Conservation (phyloP, 768 basidiomycete genomes). For the Cystobasidium tubakii region DNA sequence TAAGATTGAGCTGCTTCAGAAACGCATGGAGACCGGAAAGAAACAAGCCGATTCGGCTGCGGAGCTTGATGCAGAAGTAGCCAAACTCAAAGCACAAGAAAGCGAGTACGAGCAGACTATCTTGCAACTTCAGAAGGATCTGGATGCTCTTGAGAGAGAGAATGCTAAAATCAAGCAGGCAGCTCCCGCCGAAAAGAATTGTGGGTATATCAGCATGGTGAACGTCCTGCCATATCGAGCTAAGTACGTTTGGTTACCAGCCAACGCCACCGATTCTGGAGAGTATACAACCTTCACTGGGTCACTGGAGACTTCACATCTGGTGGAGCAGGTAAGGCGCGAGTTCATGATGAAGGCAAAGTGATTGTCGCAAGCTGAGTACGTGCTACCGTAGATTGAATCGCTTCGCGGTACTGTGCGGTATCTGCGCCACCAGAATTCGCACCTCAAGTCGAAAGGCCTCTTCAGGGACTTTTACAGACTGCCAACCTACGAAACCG, state of each 20-base stretch:
- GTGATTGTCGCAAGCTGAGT: background rate
- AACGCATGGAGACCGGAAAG: constrained; percentile 82
- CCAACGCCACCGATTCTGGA: constrained; percentile 47
- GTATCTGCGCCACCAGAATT: constrained; percentile 88
- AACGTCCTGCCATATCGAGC: background rate
- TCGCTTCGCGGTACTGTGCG: constrained; percentile 83
- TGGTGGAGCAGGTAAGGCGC: constrained; percentile 70
- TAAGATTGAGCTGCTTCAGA: constrained; percentile 92
- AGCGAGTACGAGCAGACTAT: constrained; percentile 85
- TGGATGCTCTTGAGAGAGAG: constrained; percentile 80
- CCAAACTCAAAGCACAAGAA: constrained; percentile 79
- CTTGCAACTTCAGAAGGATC: constrained; percentile 81
- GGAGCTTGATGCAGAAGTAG: constrained; percentile 72
- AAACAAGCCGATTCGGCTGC: constrained; percentile 70
- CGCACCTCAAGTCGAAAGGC: constrained; percentile 87
- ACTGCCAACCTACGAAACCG: constrained; percentile 57
- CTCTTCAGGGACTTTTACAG: constrained; percentile 73
- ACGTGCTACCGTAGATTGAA: constrained; percentile 60
- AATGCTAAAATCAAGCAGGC: constrained; percentile 72
- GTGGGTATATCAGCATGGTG: constrained; percentile 52
- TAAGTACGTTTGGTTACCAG: background rate
- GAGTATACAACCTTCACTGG: constrained; percentile 68
- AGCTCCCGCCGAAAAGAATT: constrained; percentile 63
- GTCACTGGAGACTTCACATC: constrained; percentile 76
- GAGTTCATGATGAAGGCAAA: background rate